Percentiles rank a stretch among this genome's conserved stretches.
These are phyloP conservation scores for Nannochloropsis oceanica DNA, from an alignment of 108 stramenopile species.

Conservation along the genomic window DNA sequence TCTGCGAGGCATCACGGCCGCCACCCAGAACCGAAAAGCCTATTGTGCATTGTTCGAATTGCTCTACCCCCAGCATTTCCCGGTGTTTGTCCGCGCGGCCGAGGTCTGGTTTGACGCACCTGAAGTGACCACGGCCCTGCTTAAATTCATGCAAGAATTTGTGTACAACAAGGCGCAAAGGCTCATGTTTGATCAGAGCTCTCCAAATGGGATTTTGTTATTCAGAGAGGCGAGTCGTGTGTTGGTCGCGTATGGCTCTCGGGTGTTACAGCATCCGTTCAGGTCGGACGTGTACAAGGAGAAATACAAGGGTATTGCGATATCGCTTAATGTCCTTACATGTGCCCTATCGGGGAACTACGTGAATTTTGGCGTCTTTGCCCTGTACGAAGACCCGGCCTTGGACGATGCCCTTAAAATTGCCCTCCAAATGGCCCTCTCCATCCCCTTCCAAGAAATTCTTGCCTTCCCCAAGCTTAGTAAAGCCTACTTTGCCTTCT, in stretches of 20 bases:
- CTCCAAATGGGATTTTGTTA: slow-evolving; percentile 91
- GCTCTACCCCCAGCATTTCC: slow-evolving; percentile 69
- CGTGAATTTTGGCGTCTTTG: slow-evolving; percentile 93
- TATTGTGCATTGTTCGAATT: slow-evolving; percentile 76
- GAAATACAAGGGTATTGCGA: slow-evolving; percentile 76
- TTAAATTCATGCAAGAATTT: slow-evolving; percentile 89
- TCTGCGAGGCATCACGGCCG: slow-evolving; percentile 70
- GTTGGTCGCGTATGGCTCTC: slow-evolving; percentile 69
- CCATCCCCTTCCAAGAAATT: slow-evolving; percentile 73
- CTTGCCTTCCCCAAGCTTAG: slow-evolving; percentile 85
- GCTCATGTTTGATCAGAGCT: slow-evolving; percentile 89
- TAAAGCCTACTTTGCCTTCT: slow-evolving; percentile 76
- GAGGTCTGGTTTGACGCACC: slow-evolving; percentile 85
- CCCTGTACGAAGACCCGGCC: slow-evolving; percentile 81
- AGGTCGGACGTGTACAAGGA: slow-evolving; percentile 58
- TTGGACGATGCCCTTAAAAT: slow-evolving; percentile 74
- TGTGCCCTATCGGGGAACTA: slow-evolving; percentile 87
- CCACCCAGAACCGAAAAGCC: slow-evolving; percentile 78
- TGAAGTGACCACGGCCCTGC: slow-evolving; percentile 73
- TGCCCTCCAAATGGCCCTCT: slow-evolving; percentile 64
- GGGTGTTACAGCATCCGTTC: slow-evolving; percentile 37
- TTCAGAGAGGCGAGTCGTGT: slow-evolving; percentile 84
- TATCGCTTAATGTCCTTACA: slow-evolving; percentile 68
- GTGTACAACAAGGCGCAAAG: slow-evolving; percentile 92
- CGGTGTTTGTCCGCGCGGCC: slow-evolving; percentile 64